Evolutionary conservation across 805 yeast genomes (phyloP), one percentile per base, ranked within the genome.

Genomic region (Candida pseudofarinosa): DNA sequence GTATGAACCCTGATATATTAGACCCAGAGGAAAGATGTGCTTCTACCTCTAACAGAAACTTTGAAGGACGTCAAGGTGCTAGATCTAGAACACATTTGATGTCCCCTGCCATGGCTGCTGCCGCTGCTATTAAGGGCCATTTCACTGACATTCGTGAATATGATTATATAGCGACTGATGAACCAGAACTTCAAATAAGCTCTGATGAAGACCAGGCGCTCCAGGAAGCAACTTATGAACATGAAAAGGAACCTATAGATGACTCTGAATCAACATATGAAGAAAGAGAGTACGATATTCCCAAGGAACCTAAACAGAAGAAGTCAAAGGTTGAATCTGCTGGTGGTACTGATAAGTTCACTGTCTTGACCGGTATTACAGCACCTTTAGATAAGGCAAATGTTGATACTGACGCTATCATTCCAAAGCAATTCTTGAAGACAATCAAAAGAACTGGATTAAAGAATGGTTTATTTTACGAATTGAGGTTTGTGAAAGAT

Each of bases 81-180:
- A 72, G 71, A 47, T 88, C 97, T 14, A 81, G 99, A 73, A 93
- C 99, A 15, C 99, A 93, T 64, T 78, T 93, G 62, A 88, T 91
- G 96, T 88, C 97, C 12, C 99, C 99, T 33, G 96, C 96, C 17
- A 93, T 93, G 99, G 99, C 99, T 38, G 99, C 99, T 26, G 97
- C 98, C 16, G 98, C 99, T 15, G 97, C 90, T 56, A 83, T 93
- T 53, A 78, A 77, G 43, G 99, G 99, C 53, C 88, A 83, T 59
- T 83, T 93, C 57, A 77, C 86, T 37, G 99, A 93, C 62, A 90
- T 90, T 55, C 83, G 99, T 69, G 84, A 87, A 43, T 87, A 77
- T 64, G 71, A 80, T 46, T 85, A 79, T 66, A 70, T 74, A 48
- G 76, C 69, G 35, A 58, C 75, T 49, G 79, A 76, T 51, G 83